Evolutionary conservation across 306 rosid genomes (phyloP).

Genomic region (Quercus cerris): DNA sequence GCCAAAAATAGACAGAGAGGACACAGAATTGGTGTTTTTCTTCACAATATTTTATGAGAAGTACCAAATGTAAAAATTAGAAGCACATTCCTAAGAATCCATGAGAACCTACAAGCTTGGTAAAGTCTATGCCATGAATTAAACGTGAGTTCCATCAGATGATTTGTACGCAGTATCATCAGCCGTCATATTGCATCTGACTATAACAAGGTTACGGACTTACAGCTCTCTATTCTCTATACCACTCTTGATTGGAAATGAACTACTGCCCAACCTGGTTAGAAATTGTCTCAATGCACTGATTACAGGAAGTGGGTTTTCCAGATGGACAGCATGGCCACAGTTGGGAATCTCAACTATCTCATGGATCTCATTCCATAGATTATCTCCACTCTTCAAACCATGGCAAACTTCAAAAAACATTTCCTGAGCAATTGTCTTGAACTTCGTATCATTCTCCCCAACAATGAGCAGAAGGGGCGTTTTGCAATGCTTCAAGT

Average conservation of each 20-base stretch:
- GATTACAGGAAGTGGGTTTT: slow-evolving; percentile 77
- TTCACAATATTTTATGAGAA: no score
- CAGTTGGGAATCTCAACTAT: slow-evolving; percentile 64
- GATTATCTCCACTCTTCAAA: slow-evolving; percentile 20
- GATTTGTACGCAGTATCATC: neutral
- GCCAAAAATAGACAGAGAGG: no score
- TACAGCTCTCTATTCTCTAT: neutral
- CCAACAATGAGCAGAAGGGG: slow-evolving; percentile 79
- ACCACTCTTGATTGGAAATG: slow-evolving; percentile 4
- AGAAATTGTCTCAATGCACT: slow-evolving; percentile 55
- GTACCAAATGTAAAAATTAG: no score
- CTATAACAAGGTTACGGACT: neutral
- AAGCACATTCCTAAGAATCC: no score
- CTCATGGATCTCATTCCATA: slow-evolving; percentile 33
- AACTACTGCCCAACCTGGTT: slow-evolving; percentile 22
- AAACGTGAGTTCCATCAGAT: no score
- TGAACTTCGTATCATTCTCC: slow-evolving; percentile 74
- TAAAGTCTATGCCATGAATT: no score
- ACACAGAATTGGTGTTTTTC: no score
- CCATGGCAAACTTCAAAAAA: slow-evolving; percentile 28
- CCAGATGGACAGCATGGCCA: slow-evolving; percentile 91
- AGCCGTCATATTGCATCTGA: neutral
- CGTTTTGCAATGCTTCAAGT: slow-evolving; percentile 54
- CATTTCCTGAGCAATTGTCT: slow-evolving; percentile 61
- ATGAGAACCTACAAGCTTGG: no score